Evolutionary conservation across 169 alveolate genomes (phyloP).

Genomic region (Perkinsus olseni): DNA sequence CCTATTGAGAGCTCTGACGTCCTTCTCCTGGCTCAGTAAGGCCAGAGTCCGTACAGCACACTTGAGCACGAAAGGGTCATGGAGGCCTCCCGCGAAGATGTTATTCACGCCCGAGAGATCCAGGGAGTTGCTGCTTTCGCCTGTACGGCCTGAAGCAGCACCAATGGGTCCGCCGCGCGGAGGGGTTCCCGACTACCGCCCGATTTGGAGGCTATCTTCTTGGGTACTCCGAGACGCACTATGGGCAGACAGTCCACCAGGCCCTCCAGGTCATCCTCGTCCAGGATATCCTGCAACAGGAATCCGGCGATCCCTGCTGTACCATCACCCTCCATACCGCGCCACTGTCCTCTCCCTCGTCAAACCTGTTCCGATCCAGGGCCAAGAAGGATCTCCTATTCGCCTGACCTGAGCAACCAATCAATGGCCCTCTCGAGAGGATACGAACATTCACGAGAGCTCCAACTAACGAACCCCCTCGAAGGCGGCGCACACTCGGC

Average conservation of each 20-base stretch:
- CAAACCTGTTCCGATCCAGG: background rate
- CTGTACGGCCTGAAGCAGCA: background rate
- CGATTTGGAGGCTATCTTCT: background rate
- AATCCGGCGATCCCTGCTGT: background rate
- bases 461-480: too few relatives aligned
- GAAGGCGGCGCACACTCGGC: too few relatives aligned
- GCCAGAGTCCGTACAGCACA: slow-evolving; percentile 29
- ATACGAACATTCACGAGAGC: too few relatives aligned
- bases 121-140: background rate
- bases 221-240: background rate
- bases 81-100: slow-evolving; percentile 1
- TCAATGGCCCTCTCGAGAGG: too few relatives aligned
- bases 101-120: background rate
- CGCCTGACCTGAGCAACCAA: background rate
- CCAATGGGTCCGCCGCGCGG: background rate
- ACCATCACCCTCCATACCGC: background rate
- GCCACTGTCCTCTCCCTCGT: background rate
- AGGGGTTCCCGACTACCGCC: background rate
- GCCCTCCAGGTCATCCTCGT: background rate
- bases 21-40: slow-evolving; percentile 19
- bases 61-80: slow-evolving; percentile 29
- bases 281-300: background rate
- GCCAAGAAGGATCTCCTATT: background rate
- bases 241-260: background rate
- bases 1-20: background rate